Conservation (phyloP, 208 protist species). For the Acanthamoeba castellanii region DNA sequence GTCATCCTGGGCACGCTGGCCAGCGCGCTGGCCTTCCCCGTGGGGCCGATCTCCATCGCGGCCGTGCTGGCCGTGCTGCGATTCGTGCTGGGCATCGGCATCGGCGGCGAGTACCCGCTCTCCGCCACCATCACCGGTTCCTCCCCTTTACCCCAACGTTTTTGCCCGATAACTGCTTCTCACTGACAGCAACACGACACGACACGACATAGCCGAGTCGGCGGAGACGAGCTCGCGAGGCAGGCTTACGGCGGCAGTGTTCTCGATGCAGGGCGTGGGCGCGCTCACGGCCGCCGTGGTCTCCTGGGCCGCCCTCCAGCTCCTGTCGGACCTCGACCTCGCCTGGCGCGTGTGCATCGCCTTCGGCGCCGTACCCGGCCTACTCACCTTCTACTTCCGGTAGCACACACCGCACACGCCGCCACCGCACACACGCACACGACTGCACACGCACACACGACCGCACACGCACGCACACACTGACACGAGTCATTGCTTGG, state of each 20-base stretch:
- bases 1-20: constrained; percentile 79
- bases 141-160: neutral
- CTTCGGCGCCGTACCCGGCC: constrained; percentile 83
- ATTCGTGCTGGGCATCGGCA: constrained; percentile 84
- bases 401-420: no score
- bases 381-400: constrained; percentile 83
- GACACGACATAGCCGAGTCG: constrained; percentile 70
- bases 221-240: constrained; percentile 65
- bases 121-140: constrained; percentile 81
- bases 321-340: constrained; percentile 44
- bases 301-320: neutral
- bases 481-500: no score
- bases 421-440: no score
- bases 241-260: constrained; percentile 80
- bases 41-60: constrained; percentile 44
- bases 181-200: neutral
- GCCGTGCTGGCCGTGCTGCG: constrained; percentile 79
- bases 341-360: constrained; percentile 79
- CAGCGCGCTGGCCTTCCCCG: neutral
- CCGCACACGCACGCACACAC: neutral
- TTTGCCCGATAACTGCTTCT: neutral
- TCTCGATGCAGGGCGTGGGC: constrained; percentile 87
- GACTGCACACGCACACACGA: neutral
- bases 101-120: constrained; percentile 90
- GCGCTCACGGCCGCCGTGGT: constrained; percentile 78